Percentiles rank a stretch among this genome's conserved stretches.
phyloP scores from a whole-genome alignment of 306 rosid genomes.

The Prunus armeniaca region DNA sequence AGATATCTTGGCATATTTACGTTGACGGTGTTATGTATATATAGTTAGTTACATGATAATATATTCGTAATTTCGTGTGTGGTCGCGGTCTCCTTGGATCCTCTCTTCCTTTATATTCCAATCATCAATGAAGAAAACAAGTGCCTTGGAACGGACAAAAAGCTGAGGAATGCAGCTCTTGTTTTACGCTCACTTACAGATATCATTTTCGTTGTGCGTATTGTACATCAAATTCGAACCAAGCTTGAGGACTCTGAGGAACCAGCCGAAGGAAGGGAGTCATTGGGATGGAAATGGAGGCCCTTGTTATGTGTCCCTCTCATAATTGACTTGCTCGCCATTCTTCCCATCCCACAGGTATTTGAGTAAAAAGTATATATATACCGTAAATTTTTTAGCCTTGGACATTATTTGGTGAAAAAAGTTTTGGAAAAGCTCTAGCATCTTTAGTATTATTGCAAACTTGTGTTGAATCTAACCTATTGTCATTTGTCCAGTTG shows the following conservation, averaged over 20 bases:
- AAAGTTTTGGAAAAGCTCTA: too few species aligned
- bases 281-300: not conserved
- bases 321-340: slow-evolving; percentile 20
- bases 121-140: slow-evolving; percentile 11
- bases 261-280: too few species aligned
- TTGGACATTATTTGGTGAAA: too few species aligned
- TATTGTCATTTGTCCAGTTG: slow-evolving; percentile 10
- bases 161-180: slow-evolving; percentile 18
- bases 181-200: slow-evolving; percentile 24
- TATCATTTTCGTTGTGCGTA: slow-evolving; percentile 12
- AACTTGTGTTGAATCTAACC: not conserved
- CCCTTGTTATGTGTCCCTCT: not conserved
- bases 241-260: not conserved
- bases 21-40: too few species aligned
- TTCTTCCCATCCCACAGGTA: slow-evolving; percentile 26
- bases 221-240: not conserved
- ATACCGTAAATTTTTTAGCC: too few species aligned
- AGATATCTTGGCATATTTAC: too few species aligned
- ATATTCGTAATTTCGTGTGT: slow-evolving; percentile 27
- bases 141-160: slow-evolving; percentile 25
- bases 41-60: too few species aligned
- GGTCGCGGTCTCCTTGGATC: slow-evolving; percentile 29
- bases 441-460: too few species aligned
- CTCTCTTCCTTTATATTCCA: slow-evolving; percentile 32
- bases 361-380: too few species aligned